A percentile compares a stretch with the other conserved stretches of the same genome.
These are phyloP conservation scores for Chaetomiaceae sp. DNA, from an alignment of 2,329 filamentous ascomycete genomes.

Conservation along the genomic window DNA sequence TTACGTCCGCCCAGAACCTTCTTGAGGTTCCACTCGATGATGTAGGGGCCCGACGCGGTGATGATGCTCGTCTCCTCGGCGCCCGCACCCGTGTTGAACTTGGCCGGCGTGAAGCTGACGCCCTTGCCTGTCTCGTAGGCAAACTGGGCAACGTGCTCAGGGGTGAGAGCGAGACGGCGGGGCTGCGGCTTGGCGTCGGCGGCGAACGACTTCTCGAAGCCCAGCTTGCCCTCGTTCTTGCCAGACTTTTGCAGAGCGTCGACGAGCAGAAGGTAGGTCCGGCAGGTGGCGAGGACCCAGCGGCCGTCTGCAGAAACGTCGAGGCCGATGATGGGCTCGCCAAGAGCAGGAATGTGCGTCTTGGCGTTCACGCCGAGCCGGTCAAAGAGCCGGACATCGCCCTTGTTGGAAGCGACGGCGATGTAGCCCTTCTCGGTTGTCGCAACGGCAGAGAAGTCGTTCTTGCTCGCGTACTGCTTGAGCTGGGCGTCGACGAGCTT, in stretches of 20 bases:
- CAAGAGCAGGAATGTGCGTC: constrained; percentile 91
- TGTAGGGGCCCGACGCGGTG: constrained; percentile 92
- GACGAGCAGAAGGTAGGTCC: constrained; percentile 90
- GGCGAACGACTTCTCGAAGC: constrained; percentile 88
- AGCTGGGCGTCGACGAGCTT: constrained; percentile 91
- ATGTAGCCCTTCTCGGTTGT: constrained; percentile 97
- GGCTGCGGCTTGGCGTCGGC: constrained; percentile 93
- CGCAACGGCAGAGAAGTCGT: constrained; percentile 89
- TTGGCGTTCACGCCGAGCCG: constrained; percentile 95
- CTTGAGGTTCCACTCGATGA: constrained; percentile 93
- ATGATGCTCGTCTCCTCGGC: constrained; percentile 88
- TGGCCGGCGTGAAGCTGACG: constrained; percentile 82
- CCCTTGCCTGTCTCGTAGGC: constrained; percentile 89
- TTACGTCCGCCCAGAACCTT: constrained; percentile 77
- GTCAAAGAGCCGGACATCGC: constrained; percentile 93
- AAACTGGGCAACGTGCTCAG: constrained; percentile 93
- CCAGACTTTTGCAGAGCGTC: constrained; percentile 86
- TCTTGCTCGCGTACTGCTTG: constrained; percentile 96
- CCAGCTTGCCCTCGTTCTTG: constrained; percentile 97
- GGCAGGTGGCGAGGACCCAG: constrained; percentile 91
- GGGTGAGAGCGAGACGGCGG: constrained; percentile 80
- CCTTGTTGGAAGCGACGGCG: constrained; percentile 95
- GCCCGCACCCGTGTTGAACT: constrained; percentile 86
- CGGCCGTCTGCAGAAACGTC: constrained; percentile 94
- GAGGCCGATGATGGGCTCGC: constrained; percentile 89